Base-by-base conservation (phyloP, 108 stramenopile genomes). In the Cyclotella cryptica region DNA sequence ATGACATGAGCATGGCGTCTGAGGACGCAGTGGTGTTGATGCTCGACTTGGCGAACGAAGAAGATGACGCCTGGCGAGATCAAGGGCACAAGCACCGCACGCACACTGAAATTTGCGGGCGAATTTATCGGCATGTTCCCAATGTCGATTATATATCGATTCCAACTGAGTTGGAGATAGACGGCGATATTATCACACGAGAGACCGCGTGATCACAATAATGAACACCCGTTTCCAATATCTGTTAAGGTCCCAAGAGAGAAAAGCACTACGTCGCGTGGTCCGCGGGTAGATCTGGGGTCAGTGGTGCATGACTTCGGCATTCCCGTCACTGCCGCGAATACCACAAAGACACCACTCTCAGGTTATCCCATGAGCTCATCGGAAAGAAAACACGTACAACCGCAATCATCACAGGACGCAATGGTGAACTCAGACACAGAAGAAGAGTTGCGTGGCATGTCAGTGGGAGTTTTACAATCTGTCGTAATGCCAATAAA, bases 1-100 rank as follows among this genome's bases (percentile, higher is more conserved):
- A 26, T 26, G 71, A 72, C 49, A 13, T 72, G 66, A 79, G 79
- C 27, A 80, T 80, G 66, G 42, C 73, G 21, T 80, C 80, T 1
- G 80, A 80, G 53, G 80, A 80, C 44, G 80, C 80, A 29, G 59
- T 80, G 21, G 80, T 80, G 17, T 69, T 80, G 28, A 80, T 80
- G 80, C 28, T 28, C 0, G 67, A 80, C 42, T 1, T 51, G 57
- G 7, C 69, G 1, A 63, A 65, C 11, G 44, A 43, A 21, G n/a
- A 42, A 26, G 26, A 67, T 17, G 79, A 62, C 26, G 66, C 13
- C 21, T 22, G 21, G 13, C 39, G 35, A 19, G 42, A 66, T 29
- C 44, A 57, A 11, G 41, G 12, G 27, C 45, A 18, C 10, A 57
- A 53, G 26, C n/a, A 47, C n/a, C 45, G 18, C 18, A 44, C 40